These are phyloP conservation scores for Solidago caesia DNA, from an alignment of 129 eudicot genomes.

Conservation along the genomic window DNA sequence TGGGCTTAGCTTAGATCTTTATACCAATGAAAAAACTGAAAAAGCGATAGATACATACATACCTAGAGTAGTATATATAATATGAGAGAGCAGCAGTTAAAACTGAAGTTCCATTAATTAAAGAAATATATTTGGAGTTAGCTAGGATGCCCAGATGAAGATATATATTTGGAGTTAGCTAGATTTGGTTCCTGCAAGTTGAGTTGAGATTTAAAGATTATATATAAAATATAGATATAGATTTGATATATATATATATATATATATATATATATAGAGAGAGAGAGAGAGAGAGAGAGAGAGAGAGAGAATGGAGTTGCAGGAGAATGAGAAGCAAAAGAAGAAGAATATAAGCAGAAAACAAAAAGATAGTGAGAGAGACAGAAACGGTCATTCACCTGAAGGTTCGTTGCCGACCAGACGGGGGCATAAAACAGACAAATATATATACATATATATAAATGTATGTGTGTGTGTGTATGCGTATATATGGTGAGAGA, in stretches of 20 bases:
- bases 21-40: background rate
- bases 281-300: too few species aligned
- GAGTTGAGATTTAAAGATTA: constrained; percentile 6
- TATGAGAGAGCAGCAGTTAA: constrained; percentile 8
- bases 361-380: constrained; percentile 23
- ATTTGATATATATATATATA: too few species aligned
- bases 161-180: background rate
- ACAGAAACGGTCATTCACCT: constrained; percentile 41
- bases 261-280: background rate
- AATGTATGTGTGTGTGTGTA: background rate
- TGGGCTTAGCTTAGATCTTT: too few species aligned
- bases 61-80: constrained; percentile 7
- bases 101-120: constrained; percentile 12
- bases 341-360: constrained; percentile 9
- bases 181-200: constrained; percentile 22
- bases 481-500: constrained; percentile 6
- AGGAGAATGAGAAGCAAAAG: constrained; percentile 11
- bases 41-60: background rate
- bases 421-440: constrained; percentile 42
- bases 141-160: too few species aligned
- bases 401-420: constrained; percentile 57
- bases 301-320: background rate
- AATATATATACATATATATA: constrained; percentile 19
- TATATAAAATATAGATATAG: background rate
- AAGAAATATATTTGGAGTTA: background rate